Base-by-base conservation (phyloP, 1,284 basidiomycete genomes). In the Peniophora sp. region DNA sequence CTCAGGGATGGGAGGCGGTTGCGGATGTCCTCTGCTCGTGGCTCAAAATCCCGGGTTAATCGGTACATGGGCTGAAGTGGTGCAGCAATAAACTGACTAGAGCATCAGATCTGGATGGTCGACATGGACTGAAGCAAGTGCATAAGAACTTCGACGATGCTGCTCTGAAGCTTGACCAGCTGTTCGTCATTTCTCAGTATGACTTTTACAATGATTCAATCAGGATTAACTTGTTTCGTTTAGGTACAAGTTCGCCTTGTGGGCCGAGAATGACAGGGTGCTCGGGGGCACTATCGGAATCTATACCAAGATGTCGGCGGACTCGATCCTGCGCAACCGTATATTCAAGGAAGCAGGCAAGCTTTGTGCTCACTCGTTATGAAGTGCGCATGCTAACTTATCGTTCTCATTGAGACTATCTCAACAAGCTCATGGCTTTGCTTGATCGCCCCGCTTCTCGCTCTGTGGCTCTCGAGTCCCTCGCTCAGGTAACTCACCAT, bases 301-400 rank as follows among this genome's bases (percentile, higher is more conserved):
- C 45, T 83, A 77, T 59, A 73, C 78, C 10, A 80, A 78, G 58
- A 80, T 85, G 78, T 83, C 70, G 36, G 69, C 70, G 0, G 81
- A 85, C 61, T 69, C 78, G 1, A 67, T 83, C 45, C 62, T 83
- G 48, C 69, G 79, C 23, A 72, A 82, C 62, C 77, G 77, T 55
- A 65, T 84, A 20, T 74, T 79, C 58, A 68, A 72, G 35, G 71
- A 72, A 69, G 79, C 49, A 23, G 49, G 81, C 80, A 56, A 47
- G 62, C 53, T 20, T 22, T 5, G 41, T 8, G 16, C n/a, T 23
- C 16, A 23, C 47, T 17, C 32, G 38, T 19, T 11, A 12, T 41
- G 17, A 32, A 48, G 51, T 16, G 17, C 25, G 35, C 27, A 11
- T 49, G 35, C 27, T 23, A 20, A 5, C 5, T 12, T 32, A 32